These are phyloP conservation scores for Cordyceps militaris DNA, from an alignment of 2,329 filamentous ascomycete genomes.

Conservation along the genomic window DNA sequence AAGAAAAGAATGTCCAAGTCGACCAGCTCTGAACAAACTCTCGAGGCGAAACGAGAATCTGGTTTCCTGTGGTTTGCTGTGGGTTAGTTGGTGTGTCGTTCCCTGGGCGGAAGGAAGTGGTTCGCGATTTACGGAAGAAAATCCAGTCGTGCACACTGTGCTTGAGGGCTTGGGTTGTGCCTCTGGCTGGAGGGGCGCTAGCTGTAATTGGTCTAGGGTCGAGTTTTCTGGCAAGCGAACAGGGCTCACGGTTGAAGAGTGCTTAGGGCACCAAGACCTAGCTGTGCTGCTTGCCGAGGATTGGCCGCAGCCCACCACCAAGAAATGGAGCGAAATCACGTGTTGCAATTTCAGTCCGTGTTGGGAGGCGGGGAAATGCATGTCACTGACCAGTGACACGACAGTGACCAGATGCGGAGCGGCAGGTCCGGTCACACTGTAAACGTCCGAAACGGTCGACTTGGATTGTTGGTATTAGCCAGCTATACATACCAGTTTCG, in stretches of 20 bases:
- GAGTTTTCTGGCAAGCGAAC: constrained; percentile 28
- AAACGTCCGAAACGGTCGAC: not conserved
- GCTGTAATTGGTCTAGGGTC: constrained; percentile 24
- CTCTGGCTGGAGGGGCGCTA: constrained; percentile 28
- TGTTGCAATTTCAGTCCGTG: not conserved
- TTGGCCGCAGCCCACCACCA: constrained; percentile 18
- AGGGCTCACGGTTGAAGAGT: constrained; percentile 24
- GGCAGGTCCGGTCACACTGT: no score
- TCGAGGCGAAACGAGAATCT: constrained; percentile 33
- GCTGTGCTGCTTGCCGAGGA: constrained; percentile 20
- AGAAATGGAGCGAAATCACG: not conserved
- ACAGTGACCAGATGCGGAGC: no score
- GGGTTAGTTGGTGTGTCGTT: constrained; percentile 36
- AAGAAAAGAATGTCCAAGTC: constrained; percentile 25
- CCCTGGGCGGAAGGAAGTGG: constrained; percentile 29
- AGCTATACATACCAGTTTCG: not conserved
- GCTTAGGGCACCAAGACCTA: constrained; percentile 39
- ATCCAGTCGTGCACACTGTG: constrained; percentile 27
- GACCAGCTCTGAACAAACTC: constrained; percentile 28
- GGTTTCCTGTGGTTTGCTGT: constrained; percentile 30
- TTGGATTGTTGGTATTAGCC: not conserved
- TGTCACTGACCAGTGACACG: not conserved
- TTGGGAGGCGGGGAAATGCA: not conserved
- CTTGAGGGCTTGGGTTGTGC: constrained; percentile 32
- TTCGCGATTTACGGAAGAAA: constrained; percentile 35